These are phyloP conservation scores for Juncus inflexus DNA, from an alignment of 176 grass and related monocot species.

Conservation along the genomic window DNA sequence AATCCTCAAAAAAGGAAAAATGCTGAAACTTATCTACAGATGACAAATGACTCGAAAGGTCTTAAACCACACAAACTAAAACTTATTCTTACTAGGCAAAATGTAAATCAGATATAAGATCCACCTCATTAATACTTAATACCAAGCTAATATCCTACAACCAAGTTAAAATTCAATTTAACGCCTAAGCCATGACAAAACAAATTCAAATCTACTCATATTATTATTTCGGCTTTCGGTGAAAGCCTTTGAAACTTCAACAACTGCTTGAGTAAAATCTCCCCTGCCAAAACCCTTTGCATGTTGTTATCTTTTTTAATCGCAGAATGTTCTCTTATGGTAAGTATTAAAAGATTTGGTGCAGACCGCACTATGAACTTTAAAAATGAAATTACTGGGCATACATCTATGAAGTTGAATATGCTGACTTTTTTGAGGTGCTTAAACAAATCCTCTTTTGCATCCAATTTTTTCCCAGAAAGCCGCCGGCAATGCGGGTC, in stretches of 20 bases:
- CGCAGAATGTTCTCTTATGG: not conserved
- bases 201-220: not conserved
- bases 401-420: not conserved
- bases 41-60: too few relatives aligned
- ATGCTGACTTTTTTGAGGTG: conserved; percentile 5
- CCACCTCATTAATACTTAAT: too few relatives aligned
- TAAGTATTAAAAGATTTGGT: not conserved
- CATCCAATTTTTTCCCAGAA: not conserved
- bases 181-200: too few relatives aligned
- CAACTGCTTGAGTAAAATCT: not conserved
- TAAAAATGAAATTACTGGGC: not conserved
- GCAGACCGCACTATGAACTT: not conserved
- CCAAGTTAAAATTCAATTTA: too few relatives aligned
- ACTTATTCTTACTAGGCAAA: too few relatives aligned
- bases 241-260: conserved; percentile 6
- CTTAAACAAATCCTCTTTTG: not conserved
- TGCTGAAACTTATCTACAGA: too few relatives aligned
- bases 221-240: conserved; percentile 8
- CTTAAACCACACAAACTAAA: too few relatives aligned
- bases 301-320: too few relatives aligned
- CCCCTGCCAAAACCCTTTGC: too few relatives aligned
- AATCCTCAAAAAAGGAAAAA: too few relatives aligned
- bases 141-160: too few relatives aligned
- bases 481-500: not conserved
- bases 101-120: too few relatives aligned